Evolutionary conservation across 2,329 filamentous ascomycete genomes (phyloP).

Genomic region (Plectosphaerella plurivora): DNA sequence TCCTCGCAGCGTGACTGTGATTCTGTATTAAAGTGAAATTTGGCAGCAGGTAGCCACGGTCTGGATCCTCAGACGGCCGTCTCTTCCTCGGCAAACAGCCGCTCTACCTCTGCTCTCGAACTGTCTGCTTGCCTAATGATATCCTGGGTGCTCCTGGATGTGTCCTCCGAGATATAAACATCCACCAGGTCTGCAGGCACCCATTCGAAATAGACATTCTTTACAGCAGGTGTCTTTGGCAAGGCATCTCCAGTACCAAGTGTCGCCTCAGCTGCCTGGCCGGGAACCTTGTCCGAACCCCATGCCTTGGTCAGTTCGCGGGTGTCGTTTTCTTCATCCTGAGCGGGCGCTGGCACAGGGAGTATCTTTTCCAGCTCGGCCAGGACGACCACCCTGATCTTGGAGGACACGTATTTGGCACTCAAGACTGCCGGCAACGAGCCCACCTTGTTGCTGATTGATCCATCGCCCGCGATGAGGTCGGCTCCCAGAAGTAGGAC

Average conservation of each 20-base stretch:
- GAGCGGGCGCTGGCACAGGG: constrained; percentile 34
- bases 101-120: constrained; percentile 28
- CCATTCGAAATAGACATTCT: constrained; percentile 60
- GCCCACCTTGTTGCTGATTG: constrained; percentile 64
- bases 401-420: constrained; percentile 42
- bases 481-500: constrained; percentile 62
- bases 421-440: constrained; percentile 55
- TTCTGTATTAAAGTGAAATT: too few species aligned
- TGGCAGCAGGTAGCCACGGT: too few species aligned
- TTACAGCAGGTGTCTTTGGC: constrained; percentile 24
- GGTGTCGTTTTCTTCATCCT: constrained; percentile 43
- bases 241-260: neutral
- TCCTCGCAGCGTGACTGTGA: too few species aligned
- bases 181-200: constrained; percentile 45
- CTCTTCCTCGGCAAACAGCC: constrained; percentile 38
- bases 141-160: constrained; percentile 32
- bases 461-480: constrained; percentile 50
- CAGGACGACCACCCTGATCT: constrained; percentile 47
- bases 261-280: constrained; percentile 5
- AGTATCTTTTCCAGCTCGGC: constrained; percentile 58
- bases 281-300: constrained; percentile 22
- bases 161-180: constrained; percentile 50
- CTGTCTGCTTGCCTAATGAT: constrained; percentile 33
- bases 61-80: too few species aligned
- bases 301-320: constrained; percentile 46